Evolutionary conservation across 768 basidiomycete genomes (phyloP).

Genomic region (Suillus subluteus): DNA sequence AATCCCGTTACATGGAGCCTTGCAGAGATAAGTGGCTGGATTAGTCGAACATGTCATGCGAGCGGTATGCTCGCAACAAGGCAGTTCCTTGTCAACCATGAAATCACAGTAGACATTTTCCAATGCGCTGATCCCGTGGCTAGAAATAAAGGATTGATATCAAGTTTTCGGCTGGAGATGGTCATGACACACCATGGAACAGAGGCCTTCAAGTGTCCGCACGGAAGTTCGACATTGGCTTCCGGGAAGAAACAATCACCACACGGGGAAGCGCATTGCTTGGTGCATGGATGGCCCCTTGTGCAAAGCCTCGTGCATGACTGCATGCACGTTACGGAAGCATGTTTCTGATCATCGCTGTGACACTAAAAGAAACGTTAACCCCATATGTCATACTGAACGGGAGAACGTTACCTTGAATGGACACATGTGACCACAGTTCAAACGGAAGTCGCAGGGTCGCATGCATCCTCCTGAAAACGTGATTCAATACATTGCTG

Average conservation of each 20-base stretch:
- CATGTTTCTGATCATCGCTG: slow-evolving; percentile 58
- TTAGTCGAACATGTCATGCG: slow-evolving; percentile 51
- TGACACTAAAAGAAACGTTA: slow-evolving; percentile 50
- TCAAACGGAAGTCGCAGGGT: slow-evolving; percentile 54
- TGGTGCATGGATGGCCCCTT: slow-evolving; percentile 60
- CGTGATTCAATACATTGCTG: neutral
- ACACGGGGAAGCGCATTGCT: slow-evolving; percentile 54
- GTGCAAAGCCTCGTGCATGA: slow-evolving; percentile 56
- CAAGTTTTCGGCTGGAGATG: neutral
- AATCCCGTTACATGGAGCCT: slow-evolving; percentile 41
- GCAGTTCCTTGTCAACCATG: slow-evolving; percentile 47
- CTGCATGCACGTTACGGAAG: slow-evolving; percentile 48
- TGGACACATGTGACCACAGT: slow-evolving; percentile 69
- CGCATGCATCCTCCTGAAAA: slow-evolving; percentile 60
- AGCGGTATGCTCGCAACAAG: slow-evolving; percentile 57
- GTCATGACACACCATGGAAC: slow-evolving; percentile 51
- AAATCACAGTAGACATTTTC: slow-evolving; percentile 46
- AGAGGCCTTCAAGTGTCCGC: slow-evolving; percentile 50
- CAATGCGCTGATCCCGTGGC: slow-evolving; percentile 50
- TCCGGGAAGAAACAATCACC: slow-evolving; percentile 55
- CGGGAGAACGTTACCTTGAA: slow-evolving; percentile 48
- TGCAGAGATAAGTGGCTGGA: slow-evolving; percentile 43
- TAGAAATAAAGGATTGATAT: slow-evolving; percentile 25
- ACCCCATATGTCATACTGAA: neutral
- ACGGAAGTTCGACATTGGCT: slow-evolving; percentile 52